phyloP scores from a whole-genome alignment of 108 stramenopile species.

The Skeletonema potamos region DNA sequence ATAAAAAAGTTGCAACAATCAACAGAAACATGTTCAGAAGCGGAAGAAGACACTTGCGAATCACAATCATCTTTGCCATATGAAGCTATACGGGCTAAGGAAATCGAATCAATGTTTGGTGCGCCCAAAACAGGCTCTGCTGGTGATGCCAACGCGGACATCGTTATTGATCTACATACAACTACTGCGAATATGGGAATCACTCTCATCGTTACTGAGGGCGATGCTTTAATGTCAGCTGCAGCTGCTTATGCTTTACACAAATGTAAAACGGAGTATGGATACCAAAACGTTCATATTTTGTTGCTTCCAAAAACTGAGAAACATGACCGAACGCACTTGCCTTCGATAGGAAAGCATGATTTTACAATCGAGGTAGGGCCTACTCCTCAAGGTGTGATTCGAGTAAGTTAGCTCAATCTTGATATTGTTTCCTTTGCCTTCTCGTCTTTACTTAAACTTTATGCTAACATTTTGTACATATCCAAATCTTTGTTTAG shows the following conservation, averaged over 20 bases:
- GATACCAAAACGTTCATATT: not conserved
- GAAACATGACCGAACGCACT: slow-evolving; percentile 9
- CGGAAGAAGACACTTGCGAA: not conserved
- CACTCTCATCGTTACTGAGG: slow-evolving; percentile 71
- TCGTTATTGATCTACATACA: slow-evolving; percentile 82
- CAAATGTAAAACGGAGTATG: not conserved
- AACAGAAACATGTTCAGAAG: slow-evolving; percentile 10
- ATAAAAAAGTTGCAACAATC: slow-evolving; percentile 33
- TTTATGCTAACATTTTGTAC: not conserved
- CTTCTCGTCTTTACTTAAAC: not conserved
- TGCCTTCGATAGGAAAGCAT: slow-evolving; percentile 11
- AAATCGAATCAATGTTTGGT: slow-evolving; percentile 73
- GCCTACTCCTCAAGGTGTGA: slow-evolving; percentile 21
- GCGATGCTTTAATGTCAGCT: slow-evolving; percentile 64
- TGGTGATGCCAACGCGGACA: slow-evolving; percentile 31
- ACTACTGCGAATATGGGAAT: slow-evolving; percentile 87
- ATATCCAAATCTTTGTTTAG: not conserved
- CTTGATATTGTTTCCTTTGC: not conserved
- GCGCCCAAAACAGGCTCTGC: slow-evolving; percentile 52
- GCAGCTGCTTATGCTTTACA: slow-evolving; percentile 45
- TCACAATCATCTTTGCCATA: slow-evolving; percentile 18
- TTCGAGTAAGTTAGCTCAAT: not conserved
- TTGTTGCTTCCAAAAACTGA: slow-evolving; percentile 6
- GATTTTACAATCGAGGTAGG: slow-evolving; percentile 40
- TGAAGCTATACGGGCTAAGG: slow-evolving; percentile 64